Base-by-base conservation (phyloP, 345 rosid species). In the Camelina hispida region DNA sequence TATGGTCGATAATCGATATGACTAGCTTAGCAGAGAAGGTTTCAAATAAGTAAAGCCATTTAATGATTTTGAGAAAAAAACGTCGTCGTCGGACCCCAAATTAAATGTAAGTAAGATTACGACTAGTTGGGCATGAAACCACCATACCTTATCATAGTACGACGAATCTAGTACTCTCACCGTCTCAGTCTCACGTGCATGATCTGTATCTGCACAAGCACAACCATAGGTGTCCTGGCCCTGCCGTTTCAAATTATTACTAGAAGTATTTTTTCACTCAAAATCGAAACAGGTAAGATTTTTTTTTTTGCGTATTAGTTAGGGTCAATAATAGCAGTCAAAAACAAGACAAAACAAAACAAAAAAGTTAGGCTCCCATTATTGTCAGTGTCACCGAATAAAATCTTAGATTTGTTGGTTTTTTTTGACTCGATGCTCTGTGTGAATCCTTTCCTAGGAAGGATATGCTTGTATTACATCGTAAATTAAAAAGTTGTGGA, bases 371-470 rank as follows among this genome's bases (percentile, higher is more conserved):
- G 43, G 62, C 59, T n/a, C 28, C 20, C 9, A 28, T 46, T 6
- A 32, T 12, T 11, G 13, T 67, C 22, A 18, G 22, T 13, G 34
- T 59, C 63, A 54, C 20, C 20, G 20, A 25, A 28, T 28, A 9
- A 35, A 42, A n/a, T 14, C 2, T 9, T 50, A 4, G 10, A 38
- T 30, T 32, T 51, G 74, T 42, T 20, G 9, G 51, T n/a, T 1
- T 20, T 50, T 28, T 68, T 60, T 51, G 69, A 68, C 62, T 60
- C 55, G 25, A 68, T 38, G 51, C 23, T 17, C 16, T 63, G 34
- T 47, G 20, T 37, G 50, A 48, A 50, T 72, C 52, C 9, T 10
- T 16, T 11, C 23, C 10, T 46, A 14, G 22, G 52, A 62, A 7
- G 63, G 9, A 35, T 37, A 35, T 37, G 9, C 9, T 9, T 10